Base-by-base conservation (phyloP, 2,329 filamentous ascomycete species). In the Penicillium digitatum region DNA sequence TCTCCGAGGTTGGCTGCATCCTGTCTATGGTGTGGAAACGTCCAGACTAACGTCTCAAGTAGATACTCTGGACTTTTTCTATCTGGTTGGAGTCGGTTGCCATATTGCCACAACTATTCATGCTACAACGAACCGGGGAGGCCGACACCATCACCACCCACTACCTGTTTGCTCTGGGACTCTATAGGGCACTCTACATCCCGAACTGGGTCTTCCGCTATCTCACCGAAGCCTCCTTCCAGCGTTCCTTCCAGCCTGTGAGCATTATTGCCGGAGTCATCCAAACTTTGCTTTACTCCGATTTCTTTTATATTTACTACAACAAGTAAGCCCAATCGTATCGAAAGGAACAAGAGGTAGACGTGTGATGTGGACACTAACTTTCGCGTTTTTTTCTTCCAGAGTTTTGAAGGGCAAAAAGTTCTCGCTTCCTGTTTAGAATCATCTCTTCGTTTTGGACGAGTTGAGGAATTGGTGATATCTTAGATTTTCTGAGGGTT, bases 261-360 rank as follows among this genome's bases (percentile, higher is more conserved):
- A 88, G 92, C 20, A 87, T 96, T 48, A 71, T 94, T 59, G 94
- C 95, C 3, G 94, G 94, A 12, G 82, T 97, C 53, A 78, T 97
- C 61, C 94, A 99, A 81, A 99, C 94, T 0, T 78, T 99, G 46
- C 81, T 99, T 55, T 99, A 99, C 79, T 95, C 90, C 61, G 94
- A 99, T 78, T 99, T 99, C 80, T 99, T 99, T 83, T 99, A 92
- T 82, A 93, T 99, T 69, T 99, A 99, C 80, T 99, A 96, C 78
- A 96, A 88, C 57, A 97, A 96, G 86, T 87, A 72, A 74, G 82
- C 76, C 27, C 10, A n/a, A 12, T 18, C 24, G 2, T 1, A 16
- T 12, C 16, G 2, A 22, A 22, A 8, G 31, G 24, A 4, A 29
- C 8, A 18, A 27, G 6, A 14, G 2, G 1, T 29, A 14, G 20